Base-by-base conservation (phyloP, 352 stramenopile species). In the Phytophthora sansomeana region DNA sequence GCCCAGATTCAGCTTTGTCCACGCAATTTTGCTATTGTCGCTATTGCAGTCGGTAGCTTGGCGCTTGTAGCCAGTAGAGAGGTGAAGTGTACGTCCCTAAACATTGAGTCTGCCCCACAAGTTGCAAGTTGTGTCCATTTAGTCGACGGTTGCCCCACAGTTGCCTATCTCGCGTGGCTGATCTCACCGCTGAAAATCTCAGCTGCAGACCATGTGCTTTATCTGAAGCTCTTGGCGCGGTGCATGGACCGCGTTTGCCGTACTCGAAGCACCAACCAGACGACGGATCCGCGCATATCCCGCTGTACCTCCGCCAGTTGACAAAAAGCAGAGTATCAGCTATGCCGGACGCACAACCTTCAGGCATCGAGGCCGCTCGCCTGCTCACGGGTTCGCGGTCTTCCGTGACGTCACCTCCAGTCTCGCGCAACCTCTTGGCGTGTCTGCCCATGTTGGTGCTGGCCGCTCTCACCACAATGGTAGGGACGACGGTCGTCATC, bases 401-500 rank as follows among this genome's bases (percentile, higher is more conserved):
- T 2, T 69, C 61, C 1, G 16, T 64, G 3, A 44, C 54, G 7
- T 47, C 58, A 28, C 19, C 33, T 29, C 43, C n/a, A n/a, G n/a
- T n/a, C n/a, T n/a, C 64, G 16, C 50, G 36, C 1, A 63, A 63
- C 4, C 26, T 72, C 28, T 54, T 72, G 36, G 64, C 50, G 0
- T 68, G 57, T 32, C 35, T 72, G 16, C 64, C 50, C 5, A 51
- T 68, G 58, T 14, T 72, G 19, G 43, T 72, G 4, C 10, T 72
- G 5, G 50, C 58, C 24, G 50, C 36, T 9, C 10, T 72, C n/a
- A 56, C 28, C 7, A 56, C 59, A 16, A 72, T 72, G 64, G 51
- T 68, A 4, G 58, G 58, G 1, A 68, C 68, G 64, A 72, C 64
- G 17, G 36, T 72, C 6, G 19, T 68, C 46, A 48, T 72, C 38